Base-by-base conservation (phyloP, 169 alveolate genomes). In the Cryptosporidium viatorum region DNA sequence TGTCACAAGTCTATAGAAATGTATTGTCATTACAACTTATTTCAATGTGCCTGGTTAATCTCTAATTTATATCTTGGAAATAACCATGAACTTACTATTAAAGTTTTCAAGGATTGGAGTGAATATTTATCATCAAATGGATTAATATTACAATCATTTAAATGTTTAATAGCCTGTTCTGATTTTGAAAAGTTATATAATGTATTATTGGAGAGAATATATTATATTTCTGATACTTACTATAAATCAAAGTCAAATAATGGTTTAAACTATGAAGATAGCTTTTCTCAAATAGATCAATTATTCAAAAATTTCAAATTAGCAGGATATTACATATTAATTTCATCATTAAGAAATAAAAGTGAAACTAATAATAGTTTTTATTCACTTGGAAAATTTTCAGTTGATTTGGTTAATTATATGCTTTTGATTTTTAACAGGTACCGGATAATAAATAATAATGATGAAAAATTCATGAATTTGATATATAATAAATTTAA, bases 1-100 rank as follows among this genome's bases (percentile, higher is more conserved):
- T 26, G 41, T 4, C 59, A 80, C 9, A 80, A 62, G 50, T 50
- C 89, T 33, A 37, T 80, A 26, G 89, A 80, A 48, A 80, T 80
- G 89, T 80, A 80, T 33, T 80, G 73, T n/a, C 5, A 16, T 65
- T 80, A 80, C 70, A 48, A 26, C 41, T 41, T 80, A 5, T 80
- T 59, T 65, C 75, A 62, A 37, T 31, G 59, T 80, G 89, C 89
- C 1, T 59, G 69, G 58, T 14, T 62, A 43, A 62, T 80, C 16
- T 80, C 89, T 0, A 65, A 45, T 26, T 37, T 31, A 4, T 80
- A 41, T 31, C 62, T 39, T 62, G 89, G 89, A 29, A 23, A 37
- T 3, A 8, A 65, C 6, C 71, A 59, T 48, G 51, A 23, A 39
- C 18, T 39, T 3, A 62, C 89, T 16, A 26, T 80, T 18, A 29